These are phyloP conservation scores for Cladosporium sp. DNA, from an alignment of 2,329 filamentous ascomycete genomes.

Conservation along the genomic window DNA sequence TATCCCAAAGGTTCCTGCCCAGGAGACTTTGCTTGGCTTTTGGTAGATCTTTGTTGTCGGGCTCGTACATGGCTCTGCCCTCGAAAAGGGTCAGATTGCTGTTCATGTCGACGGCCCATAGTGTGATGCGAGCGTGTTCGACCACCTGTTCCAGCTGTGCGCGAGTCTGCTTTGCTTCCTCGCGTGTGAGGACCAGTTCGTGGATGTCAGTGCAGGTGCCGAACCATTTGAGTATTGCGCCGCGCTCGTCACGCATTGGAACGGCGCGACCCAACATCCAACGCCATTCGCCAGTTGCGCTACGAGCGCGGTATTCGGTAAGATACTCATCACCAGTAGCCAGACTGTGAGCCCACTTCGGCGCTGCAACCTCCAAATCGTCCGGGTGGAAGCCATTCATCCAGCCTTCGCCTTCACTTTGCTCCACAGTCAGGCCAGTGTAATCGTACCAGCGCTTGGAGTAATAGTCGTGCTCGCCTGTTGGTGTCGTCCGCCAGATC, in stretches of 20 bases:
- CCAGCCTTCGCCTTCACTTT: constrained; percentile 66
- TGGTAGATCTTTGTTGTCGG: constrained; percentile 13
- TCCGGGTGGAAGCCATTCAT: constrained; percentile 67
- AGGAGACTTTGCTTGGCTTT: constrained; percentile 41
- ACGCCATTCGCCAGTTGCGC: constrained; percentile 68
- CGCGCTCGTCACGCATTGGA: constrained; percentile 66
- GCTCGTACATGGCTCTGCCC: constrained; percentile 51
- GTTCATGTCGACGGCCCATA: constrained; percentile 69
- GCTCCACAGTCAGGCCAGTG: constrained; percentile 64
- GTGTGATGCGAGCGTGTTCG: constrained; percentile 70
- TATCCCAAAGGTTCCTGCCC: constrained; percentile 63
- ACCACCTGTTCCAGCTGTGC: constrained; percentile 73
- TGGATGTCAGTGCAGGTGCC: constrained; percentile 80
- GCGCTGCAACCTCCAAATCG: constrained; percentile 59
- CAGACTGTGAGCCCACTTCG: constrained; percentile 63
- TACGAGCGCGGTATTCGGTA: constrained; percentile 69
- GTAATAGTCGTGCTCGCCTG: constrained; percentile 71
- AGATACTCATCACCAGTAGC: constrained; percentile 67
- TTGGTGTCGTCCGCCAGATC: constrained; percentile 68
- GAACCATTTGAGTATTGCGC: constrained; percentile 75
- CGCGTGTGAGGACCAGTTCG: constrained; percentile 68
- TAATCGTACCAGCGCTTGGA: constrained; percentile 79
- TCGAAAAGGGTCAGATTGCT: constrained; percentile 68
- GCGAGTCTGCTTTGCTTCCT: constrained; percentile 65
- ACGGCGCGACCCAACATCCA: constrained; percentile 77